Conservation (phyloP, 768 basidiomycete species). For the Albatrellus ellisii region DNA sequence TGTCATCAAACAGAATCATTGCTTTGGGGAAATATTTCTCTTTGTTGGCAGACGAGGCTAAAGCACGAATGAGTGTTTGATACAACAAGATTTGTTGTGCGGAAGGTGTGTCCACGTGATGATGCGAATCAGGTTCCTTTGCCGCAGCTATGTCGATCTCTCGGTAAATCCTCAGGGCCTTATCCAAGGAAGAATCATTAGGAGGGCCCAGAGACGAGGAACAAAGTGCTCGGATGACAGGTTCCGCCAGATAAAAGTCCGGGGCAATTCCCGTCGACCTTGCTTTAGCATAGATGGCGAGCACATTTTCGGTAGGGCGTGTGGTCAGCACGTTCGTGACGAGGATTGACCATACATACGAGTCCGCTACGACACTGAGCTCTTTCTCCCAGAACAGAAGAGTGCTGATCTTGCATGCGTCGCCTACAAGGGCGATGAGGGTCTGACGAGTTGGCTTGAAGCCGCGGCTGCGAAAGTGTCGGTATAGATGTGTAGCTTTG, state of each 20-base stretch:
- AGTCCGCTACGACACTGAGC: constrained; percentile 27
- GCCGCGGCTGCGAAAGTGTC: constrained; percentile 1
- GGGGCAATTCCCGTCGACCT: constrained; percentile 30
- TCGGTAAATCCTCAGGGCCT: constrained; percentile 39
- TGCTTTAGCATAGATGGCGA: constrained; percentile 37
- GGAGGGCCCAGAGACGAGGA: constrained; percentile 19
- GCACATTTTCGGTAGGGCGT: constrained; percentile 26
- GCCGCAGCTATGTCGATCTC: constrained; percentile 15
- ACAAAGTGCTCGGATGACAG: constrained; percentile 40
- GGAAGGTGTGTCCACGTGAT: neutral
- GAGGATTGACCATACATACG: constrained; percentile 40
- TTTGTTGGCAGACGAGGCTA: constrained; percentile 28
- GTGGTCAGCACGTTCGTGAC: constrained; percentile 35
- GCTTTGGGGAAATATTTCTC: constrained; percentile 35
- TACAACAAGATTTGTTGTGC: constrained; percentile 30
- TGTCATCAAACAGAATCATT: constrained; percentile 46
- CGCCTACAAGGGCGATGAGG: constrained; percentile 4
- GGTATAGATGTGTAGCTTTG: constrained; percentile 1
- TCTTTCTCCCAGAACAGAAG: constrained; percentile 23
- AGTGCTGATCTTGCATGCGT: constrained; percentile 2
- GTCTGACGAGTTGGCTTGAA: constrained; percentile 11
- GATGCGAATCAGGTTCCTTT: neutral
- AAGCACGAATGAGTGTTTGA: constrained; percentile 24
- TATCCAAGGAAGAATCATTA: constrained; percentile 32
- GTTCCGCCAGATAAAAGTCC: constrained; percentile 38